Base-by-base conservation (phyloP, 2,329 filamentous ascomycete species). In the Penicillium sp. region DNA sequence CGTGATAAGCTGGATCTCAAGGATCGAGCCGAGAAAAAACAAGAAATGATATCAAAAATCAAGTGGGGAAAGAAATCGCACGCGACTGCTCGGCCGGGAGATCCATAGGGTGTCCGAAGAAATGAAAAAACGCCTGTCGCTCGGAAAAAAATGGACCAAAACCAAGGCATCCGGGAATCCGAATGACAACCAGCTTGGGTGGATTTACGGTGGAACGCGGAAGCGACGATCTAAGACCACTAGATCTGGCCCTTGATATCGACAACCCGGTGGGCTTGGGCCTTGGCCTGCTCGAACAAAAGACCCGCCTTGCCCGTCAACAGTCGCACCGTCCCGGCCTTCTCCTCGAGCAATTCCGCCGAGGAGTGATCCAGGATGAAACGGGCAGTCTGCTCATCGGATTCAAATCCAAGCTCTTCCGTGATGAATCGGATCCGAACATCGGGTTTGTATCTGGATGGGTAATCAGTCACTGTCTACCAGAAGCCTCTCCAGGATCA, bases 211-310 rank as follows among this genome's bases (percentile, higher is more conserved):
- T 30, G 31, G 37, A 39, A 47, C 30, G 35, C 37, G 25, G 29
- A 30, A 38, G 26, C 12, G 28, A 26, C 17, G 32, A 34, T 39
- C 30, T 22, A 30, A 34, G 22, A 29, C 29, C 27, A 17, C 63
- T 54, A 71, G 39, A 95, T 94, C 69, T 96, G 90, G 59, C 90
- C 89, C 71, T 96, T 95, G 72, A 96, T 93, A 69, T 96, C 89
- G 72, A 96, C 84, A 61, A 81, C 82, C 59, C 79, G 77, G 67
- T 95, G 93, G 32, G 90, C 90, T 46, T 75, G 73, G 26, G 72
- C 66, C 61, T 82, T 84, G 42, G 85, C 79, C 36, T 69, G 62
- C 60, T 95, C 87, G 65, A 96, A 95, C 13, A 83, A 67, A 28
- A 65, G 60, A 35, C 76, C 77, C 33, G 83, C 85, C 68, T 89